Conservation (phyloP, 306 rosid genomes). For the Echinosophora koreensis region DNA sequence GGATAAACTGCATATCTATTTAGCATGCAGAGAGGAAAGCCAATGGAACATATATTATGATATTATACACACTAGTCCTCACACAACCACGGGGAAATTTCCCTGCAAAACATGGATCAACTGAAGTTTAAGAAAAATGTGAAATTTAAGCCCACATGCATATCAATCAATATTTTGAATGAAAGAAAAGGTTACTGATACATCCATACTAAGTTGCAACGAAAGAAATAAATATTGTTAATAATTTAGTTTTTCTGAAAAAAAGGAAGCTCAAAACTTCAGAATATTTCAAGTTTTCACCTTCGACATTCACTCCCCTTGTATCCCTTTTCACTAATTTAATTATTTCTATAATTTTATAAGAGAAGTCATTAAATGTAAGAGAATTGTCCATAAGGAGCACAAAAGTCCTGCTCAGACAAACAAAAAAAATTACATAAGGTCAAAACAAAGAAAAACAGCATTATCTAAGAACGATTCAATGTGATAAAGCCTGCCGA, state of each 20-base stretch:
- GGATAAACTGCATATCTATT: not conserved
- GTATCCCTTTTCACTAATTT: not conserved
- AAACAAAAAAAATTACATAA: not conserved
- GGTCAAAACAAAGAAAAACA: not conserved
- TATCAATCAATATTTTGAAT: not conserved
- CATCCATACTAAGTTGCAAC: not conserved
- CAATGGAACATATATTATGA: not conserved
- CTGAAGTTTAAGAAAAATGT: not conserved
- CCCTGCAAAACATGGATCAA: not conserved
- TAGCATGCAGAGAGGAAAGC: not conserved
- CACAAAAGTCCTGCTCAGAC: not conserved
- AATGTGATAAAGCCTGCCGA: not conserved
- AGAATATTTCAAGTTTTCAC: not conserved
- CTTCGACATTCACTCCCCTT: not conserved
- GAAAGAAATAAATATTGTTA: not conserved
- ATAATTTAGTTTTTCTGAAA: too few species aligned
- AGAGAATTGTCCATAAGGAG: not conserved
- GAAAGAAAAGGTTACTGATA: not conserved
- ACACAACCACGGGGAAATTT: not conserved
- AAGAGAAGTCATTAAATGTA: too few species aligned
- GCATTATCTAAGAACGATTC: not conserved
- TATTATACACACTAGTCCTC: not conserved
- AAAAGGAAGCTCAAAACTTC: not conserved
- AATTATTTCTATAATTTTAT: too few species aligned
- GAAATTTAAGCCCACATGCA: conserved; percentile 21